Base-by-base conservation (phyloP, 2,329 filamentous ascomycete genomes). In the Fusarium xylarioides region DNA sequence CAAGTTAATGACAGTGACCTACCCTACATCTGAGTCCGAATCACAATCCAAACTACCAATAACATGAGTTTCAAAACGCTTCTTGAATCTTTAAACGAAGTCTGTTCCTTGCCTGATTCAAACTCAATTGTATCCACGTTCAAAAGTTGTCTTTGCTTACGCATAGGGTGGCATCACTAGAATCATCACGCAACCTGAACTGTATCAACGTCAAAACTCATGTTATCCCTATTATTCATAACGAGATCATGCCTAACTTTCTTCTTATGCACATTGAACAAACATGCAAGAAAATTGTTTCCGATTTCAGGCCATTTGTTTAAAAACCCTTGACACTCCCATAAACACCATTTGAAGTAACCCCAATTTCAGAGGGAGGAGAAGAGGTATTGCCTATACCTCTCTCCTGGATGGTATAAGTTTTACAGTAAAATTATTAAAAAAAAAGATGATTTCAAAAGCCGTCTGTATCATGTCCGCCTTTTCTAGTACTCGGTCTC, bases 401-500 rank as follows among this genome's bases (percentile, higher is more conserved):
- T 67, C 60, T 75, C 52, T 76, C 50, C 71, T 55, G 70, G 63
- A 59, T 74, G 71, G 70, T 78, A 77, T 76, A 76, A 63, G 66
- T 67, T 50, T 49, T n/a, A 66, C 46, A 67, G 40, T 77, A 77
- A 74, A 77, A 70, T 64, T 74, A 78, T 78, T 77, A 77, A 74
- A 70, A 73, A 58, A 74, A 67, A 74, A 44, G 42, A 55, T 38
- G 40, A 50, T 49, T 63, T 62, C 59, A 66, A 77, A 76, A 74
- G 54, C 66, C 72, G 56, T 74, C 63, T 68, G 59, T 66, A 37
- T 67, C 71, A 70, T 67, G 62, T 63, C 61, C 66, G 62, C 63
- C 63, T 71, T 74, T 68, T 68, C 53, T 63, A 67, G 55, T 58
- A 67, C 56, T 65, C 55, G 57, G 57, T 63, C 44, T 77, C 75